Conservation (phyloP, 2,329 filamentous ascomycete species). For the Pezicula neosporulosa region DNA sequence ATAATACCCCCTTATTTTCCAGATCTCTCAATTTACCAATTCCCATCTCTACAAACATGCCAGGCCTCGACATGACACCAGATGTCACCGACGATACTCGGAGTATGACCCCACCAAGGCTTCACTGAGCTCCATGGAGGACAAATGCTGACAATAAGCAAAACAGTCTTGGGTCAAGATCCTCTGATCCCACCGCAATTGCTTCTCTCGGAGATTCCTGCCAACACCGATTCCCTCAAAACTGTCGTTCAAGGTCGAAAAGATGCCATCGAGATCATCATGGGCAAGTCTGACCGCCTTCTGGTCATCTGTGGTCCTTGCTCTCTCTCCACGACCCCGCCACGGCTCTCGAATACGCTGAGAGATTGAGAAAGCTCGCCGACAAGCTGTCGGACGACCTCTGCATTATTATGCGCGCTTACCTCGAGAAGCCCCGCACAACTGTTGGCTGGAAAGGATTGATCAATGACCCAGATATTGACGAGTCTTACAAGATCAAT, state of each 20-base stretch:
- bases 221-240: slow-evolving; percentile 56
- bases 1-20: no score
- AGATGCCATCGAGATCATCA: slow-evolving; percentile 42
- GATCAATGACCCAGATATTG: slow-evolving; percentile 98
- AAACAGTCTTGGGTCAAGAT: slow-evolving; percentile 84
- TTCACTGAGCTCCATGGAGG: neutral
- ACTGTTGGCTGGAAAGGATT: slow-evolving; percentile 99
- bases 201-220: slow-evolving; percentile 81
- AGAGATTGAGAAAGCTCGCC: slow-evolving; percentile 71
- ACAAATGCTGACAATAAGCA: slow-evolving; percentile 12
- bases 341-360: slow-evolving; percentile 84
- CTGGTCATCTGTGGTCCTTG: slow-evolving; percentile 94
- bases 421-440: slow-evolving; percentile 97
- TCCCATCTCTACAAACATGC: slow-evolving; percentile 18
- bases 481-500: slow-evolving; percentile 98
- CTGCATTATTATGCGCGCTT: slow-evolving; percentile 94
- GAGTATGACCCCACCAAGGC: slow-evolving; percentile 33
- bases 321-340: slow-evolving; percentile 92
- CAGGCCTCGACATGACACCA: slow-evolving; percentile 22
- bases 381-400: slow-evolving; percentile 80
- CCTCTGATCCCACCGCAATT: slow-evolving; percentile 86
- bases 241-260: slow-evolving; percentile 70
- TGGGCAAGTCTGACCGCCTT: slow-evolving; percentile 63
- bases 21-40: no score
- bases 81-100: slow-evolving; percentile 46